phyloP scores from a whole-genome alignment of 2,329 filamentous ascomycete genomes.

The Penicillium oxalicum region DNA sequence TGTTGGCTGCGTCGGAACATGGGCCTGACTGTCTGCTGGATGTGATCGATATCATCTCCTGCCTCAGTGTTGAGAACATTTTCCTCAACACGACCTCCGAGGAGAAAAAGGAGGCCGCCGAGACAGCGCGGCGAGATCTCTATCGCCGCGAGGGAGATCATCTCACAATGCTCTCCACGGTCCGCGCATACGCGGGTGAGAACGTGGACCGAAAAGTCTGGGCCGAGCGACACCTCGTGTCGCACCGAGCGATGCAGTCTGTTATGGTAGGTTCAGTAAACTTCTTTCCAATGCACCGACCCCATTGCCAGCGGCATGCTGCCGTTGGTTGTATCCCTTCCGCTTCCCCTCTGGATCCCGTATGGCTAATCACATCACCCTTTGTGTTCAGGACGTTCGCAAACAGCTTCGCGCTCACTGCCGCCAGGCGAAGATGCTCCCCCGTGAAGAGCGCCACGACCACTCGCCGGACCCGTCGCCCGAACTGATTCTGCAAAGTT shows the following conservation, averaged over 20 bases:
- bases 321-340: too few species aligned
- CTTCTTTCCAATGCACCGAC: too few species aligned
- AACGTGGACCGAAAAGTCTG: conserved; percentile 54
- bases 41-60: conserved; percentile 74
- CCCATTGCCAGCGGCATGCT: too few species aligned
- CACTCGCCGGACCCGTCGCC: conserved; percentile 34
- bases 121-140: conserved; percentile 50
- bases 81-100: conserved; percentile 56
- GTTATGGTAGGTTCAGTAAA: conserved; percentile 46
- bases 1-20: conserved; percentile 69
- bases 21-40: conserved; percentile 70
- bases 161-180: conserved; percentile 55
- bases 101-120: conserved; percentile 55
- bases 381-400: conserved; percentile 46
- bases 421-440: conserved; percentile 42
- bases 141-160: conserved; percentile 59
- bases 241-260: conserved; percentile 59
- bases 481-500: conserved; percentile 50
- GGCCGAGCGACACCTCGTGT: conserved; percentile 55
- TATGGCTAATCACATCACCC: too few species aligned
- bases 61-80: conserved; percentile 59
- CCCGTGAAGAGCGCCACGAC: conserved; percentile 19
- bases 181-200: conserved; percentile 55
- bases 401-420: conserved; percentile 57
- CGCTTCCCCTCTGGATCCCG: too few species aligned